Percentiles rank a stretch among this genome's conserved stretches.
phyloP scores from a whole-genome alignment of 257 asterid species.

The Lavandula angustifolia region DNA sequence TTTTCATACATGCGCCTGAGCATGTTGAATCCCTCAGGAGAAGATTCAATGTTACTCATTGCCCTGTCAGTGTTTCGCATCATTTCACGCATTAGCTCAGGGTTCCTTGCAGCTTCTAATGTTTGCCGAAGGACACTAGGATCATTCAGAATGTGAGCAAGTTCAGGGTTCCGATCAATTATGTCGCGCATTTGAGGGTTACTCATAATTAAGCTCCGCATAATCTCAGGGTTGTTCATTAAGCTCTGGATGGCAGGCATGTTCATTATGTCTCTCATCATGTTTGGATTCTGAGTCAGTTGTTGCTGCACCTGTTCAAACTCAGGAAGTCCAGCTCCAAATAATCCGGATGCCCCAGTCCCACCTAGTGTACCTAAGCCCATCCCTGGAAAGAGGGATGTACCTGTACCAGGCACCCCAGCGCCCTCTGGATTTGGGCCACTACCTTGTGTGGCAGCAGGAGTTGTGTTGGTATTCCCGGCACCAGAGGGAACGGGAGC shows the following conservation, averaged over 20 bases:
- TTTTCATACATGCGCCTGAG: slow-evolving; percentile 74
- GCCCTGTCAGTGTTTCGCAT: slow-evolving; percentile 70
- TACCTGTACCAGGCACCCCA: slow-evolving; percentile 50
- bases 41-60: slow-evolving; percentile 68
- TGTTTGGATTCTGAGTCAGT: slow-evolving; percentile 58
- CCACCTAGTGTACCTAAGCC: slow-evolving; percentile 51
- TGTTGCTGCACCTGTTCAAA: slow-evolving; percentile 66
- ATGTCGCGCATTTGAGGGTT: slow-evolving; percentile 74
- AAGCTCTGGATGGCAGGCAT: slow-evolving; percentile 59
- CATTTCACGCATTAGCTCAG: slow-evolving; percentile 71
- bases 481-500: slow-evolving; percentile 42
- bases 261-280: slow-evolving; percentile 64
- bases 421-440: slow-evolving; percentile 41
- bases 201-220: slow-evolving; percentile 64
- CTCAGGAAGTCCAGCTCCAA: slow-evolving; percentile 65
- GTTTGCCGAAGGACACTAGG: slow-evolving; percentile 62
- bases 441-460: slow-evolving; percentile 41
- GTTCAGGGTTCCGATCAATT: slow-evolving; percentile 71
- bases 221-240: slow-evolving; percentile 62
- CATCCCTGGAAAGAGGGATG: slow-evolving; percentile 49
- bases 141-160: slow-evolving; percentile 60
- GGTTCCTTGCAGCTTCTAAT: slow-evolving; percentile 65
- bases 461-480: slow-evolving; percentile 37
- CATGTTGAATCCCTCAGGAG: slow-evolving; percentile 77
- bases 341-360: slow-evolving; percentile 46